Base-by-base conservation (phyloP, 2,329 filamentous ascomycete genomes). In the Ophiostoma quercus region DNA sequence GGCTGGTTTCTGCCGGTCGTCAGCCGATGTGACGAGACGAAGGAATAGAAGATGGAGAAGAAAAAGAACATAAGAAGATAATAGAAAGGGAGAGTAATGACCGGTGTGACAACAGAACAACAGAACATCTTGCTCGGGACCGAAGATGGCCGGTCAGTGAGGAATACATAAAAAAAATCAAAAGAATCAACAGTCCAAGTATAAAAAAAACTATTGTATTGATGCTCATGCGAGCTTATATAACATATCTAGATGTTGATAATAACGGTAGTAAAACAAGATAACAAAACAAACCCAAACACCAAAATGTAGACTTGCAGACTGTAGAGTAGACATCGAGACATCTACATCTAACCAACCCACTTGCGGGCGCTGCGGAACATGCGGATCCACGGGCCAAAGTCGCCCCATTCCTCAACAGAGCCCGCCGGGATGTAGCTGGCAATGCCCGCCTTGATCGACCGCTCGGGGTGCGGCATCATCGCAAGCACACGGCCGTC, bases 391-490 rank as follows among this genome's bases (percentile, higher is more conserved):
- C 93, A 97, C 25, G 94, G 92, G 0, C 92, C 91, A 77, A 90
- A 90, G 74, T 93, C 90, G 37, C 91, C 92, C 90, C 91, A 94
- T 72, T 88, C 83, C 14, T 86, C 85, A 6, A 83, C 73, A 71
- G 87, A 82, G 43, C 80, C 80, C 3, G 75, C 75, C 8, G 92
- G 90, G 72, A 90, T 81, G 78, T 89, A 97, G 78, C 91, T 94
- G 66, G 85, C 88, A 72, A 93, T 89, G 71, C 92, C 91, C 70
- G 87, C 88, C 82, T 96, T 82, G 71, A 96, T 88, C 19, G 92
- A 96, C n/a, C 93, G 87, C 82, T 97, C 93, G 0, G 93, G 93
- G 79, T 97, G 93, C 72, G 94, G 94, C 93, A 97, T 97, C 81
- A 97, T 87, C 7, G 92, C 92, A 74, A 97, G 79, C 0, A 96